Base-by-base conservation (phyloP, 305 asterid genomes). In the Fraxinus sp. region DNA sequence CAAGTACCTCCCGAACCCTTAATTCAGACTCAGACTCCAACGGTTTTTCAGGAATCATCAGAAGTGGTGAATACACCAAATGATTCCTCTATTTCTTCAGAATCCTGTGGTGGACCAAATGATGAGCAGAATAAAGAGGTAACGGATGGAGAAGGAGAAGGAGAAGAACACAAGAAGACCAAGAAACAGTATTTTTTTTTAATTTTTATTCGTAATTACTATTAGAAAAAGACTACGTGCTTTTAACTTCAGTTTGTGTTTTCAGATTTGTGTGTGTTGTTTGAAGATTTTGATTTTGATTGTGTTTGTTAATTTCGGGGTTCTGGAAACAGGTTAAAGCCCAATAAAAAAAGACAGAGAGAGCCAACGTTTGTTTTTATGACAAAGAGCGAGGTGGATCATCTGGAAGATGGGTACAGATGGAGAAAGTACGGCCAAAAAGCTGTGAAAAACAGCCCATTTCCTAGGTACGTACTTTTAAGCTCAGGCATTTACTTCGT, bases 381-480 rank as follows among this genome's bases (percentile, higher is more conserved):
- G 96, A 93, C 96, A 36, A 92, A 90, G 87, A 93, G 97, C 68
- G 94, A 93, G 82, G 91, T 92, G 64, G 97, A 93, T 88, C 95
- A 92, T 79, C 85, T 93, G 26, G 97, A 93, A 82, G 97, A 93
- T 81, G 97, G 97, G 8, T 92, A 90, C 80, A 89, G 95, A 88
- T 93, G 97, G 97, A 88, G 97, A 83, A 93, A 93, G 82, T 93
- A 93, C 79, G 95, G 97, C 75, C 97, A 93, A 86, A 93, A 93
- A 77, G 96, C 96, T 83, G 97, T 91, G 64, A 93, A 92, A 85
- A 92, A 92, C 82, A 93, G 96, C 87, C 90, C 90, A 22, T 93
- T 88, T 77, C 96, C 94, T 6, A 91, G 97, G 97, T 90, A 41
- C 7, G 95, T 90, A 52, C 11, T 1, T 59, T 16, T 71, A 55